Conservation (phyloP, 2,329 filamentous ascomycete species). For the Pezicula rhizophila region DNA sequence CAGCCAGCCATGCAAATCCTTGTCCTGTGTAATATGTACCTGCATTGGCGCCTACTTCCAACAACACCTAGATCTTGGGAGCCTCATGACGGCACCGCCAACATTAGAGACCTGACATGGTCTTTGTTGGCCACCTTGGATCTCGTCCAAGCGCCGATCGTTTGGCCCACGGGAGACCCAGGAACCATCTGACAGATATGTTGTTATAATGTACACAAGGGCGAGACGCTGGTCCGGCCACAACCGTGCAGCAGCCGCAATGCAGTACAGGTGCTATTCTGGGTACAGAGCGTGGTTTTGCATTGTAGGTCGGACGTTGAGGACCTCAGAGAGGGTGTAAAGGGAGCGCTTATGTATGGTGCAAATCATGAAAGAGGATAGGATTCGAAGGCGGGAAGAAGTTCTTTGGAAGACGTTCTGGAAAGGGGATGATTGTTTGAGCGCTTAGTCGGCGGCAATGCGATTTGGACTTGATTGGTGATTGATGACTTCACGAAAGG, state of each 20-base stretch:
- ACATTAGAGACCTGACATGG: too few species aligned
- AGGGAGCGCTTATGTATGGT: conserved; percentile 2
- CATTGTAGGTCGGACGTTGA: neutral
- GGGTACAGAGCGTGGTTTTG: neutral
- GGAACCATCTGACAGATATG: neutral
- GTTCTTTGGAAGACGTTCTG: neutral
- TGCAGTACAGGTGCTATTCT: conserved; percentile 13
- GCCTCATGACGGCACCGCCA: too few species aligned
- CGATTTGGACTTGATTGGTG: neutral
- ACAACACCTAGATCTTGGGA: too few species aligned
- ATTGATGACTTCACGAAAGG: neutral
- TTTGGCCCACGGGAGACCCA: neutral
- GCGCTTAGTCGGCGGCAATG: conserved; percentile 1
- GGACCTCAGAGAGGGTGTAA: neutral
- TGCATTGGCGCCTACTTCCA: too few species aligned
- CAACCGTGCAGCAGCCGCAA: conserved; percentile 10
- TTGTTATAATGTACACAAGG: neutral
- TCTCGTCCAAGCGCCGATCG: neutral
- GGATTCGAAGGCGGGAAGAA: neutral
- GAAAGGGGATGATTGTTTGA: neutral
- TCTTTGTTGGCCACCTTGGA: too few species aligned
- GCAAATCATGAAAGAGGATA: neutral
- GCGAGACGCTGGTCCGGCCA: conserved; percentile 20
- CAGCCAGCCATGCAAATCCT: too few species aligned
- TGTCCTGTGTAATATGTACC: too few species aligned